Evolutionary conservation across 192 early-diverging fungal genomes (phyloP), one percentile per base, ranked within the genome.

Genomic region (Coemansia sp.): DNA sequence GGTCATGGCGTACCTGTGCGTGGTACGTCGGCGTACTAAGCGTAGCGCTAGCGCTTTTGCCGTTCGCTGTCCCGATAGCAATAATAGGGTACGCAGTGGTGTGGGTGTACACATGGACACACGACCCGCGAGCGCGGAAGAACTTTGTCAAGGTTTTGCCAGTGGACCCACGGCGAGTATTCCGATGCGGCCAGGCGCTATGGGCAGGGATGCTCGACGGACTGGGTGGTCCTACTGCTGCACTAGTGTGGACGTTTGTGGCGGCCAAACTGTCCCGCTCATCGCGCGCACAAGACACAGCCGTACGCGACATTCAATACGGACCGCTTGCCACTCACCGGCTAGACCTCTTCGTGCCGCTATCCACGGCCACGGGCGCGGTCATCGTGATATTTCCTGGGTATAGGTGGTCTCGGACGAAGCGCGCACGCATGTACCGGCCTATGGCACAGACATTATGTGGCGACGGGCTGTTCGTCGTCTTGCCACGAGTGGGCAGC

Each of bases 361-460:
- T 78, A 6, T 72, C 68, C 0, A 74, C 77, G 31, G 29, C 65
- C 5, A 36, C 36, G n/a, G 54, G 11, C 2, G 69, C 81, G 21
- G 61, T 83, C 14, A 42, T 83, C n/a, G 66, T 83, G 13, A 74
- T 83, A 3, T 70, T 77, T 45, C 81, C 81, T 0, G 81, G 81
- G 1, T 83, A 83, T 66, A 66, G 76, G 35, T 83, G 81, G 81
- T 71, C 72, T 8, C 75, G 75, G 24, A 83, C 76, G 21, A 74
- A 74, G 72, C 76, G 76, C 4, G 76, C 81, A 11, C 76, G 81
- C 59, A 56, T 83, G 64, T 83, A 83, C 67, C 76, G 76, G 21
- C 81, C 81, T 6, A 83, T 83, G 81, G 81, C 81, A 17, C 81
- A 83, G 69, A 83, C 75, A 2, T 76, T 83, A 54, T 83, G 81